Evolutionary conservation across 2,329 filamentous ascomycete species (phyloP), one percentile per base, ranked within the genome.

Genomic region (Coniochaeta hoffmannii): DNA sequence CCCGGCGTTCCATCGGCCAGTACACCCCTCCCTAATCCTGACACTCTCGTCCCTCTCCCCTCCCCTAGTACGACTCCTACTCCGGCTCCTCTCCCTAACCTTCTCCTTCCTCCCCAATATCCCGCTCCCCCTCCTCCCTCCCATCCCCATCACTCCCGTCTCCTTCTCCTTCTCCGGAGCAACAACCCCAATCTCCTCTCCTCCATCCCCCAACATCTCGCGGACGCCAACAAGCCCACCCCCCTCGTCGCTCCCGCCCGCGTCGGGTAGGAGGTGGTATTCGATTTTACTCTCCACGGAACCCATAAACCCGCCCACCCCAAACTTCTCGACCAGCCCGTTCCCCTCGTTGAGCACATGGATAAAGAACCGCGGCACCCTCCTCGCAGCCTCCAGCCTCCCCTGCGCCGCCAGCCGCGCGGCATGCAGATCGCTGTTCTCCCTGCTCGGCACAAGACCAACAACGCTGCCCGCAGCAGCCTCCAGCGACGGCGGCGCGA

Each of bases 391-490:
- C 35, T 88, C 80, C 22, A 89, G 77, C 1, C 87, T 78, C 0
- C 76, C 70, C 65, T 91, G 87, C 0, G 88, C 88, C 15, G 82
- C 79, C 7, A 84, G 72, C 0, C 87, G 81, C 1, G 85, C 76
- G 19, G 71, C 63, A 54, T 72, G 68, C 15, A 82, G 75, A 60
- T 80, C 73, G 56, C 73, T 78, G 54, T 71, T 72, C 14, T 71
- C 65, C 11, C 63, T 8, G 8, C 36, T 51, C 49, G 49, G 49
- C 4, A n/a, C n/a, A n/a, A n/a, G n/a, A n/a, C n/a, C n/a, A n/a
- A n/a, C n/a, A n/a, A n/a, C n/a, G n/a, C n/a, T n/a, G n/a, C n/a
- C n/a, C n/a, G n/a, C n/a, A n/a, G n/a, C n/a, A n/a, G n/a, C n/a
- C n/a, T n/a, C n/a, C n/a, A n/a, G n/a, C 17, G 36, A 19, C 7